Evolutionary conservation across 2,329 filamentous ascomycete genomes (phyloP), one percentile per base, ranked within the genome.

Genomic region (Fusarium avenaceum): DNA sequence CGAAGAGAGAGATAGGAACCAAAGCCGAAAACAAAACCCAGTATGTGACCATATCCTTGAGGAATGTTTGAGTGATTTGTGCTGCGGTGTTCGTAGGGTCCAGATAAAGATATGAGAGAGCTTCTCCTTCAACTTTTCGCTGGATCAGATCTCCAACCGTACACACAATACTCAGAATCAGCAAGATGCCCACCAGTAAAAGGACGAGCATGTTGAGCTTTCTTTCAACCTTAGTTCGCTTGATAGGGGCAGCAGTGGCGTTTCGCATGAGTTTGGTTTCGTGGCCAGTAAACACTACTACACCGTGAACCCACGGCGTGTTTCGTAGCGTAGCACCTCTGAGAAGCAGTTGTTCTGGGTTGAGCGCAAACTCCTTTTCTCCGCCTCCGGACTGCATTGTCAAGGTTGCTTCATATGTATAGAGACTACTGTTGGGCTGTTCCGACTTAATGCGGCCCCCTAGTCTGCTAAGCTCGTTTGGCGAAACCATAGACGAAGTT

Each of bases 201-300:
- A 99, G 83, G 75, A 99, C 97, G 65, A 98, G 92, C 74, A 90
- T 88, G 79, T 99, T 99, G 71, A 99, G 91, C 83, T 96, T 92
- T 66, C 90, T 89, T 80, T 99, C 96, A 8, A 99, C 95, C 72
- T 94, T 95, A 35, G 96, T 99, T 57, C 95, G 92, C 83, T 99
- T 99, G 82, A 99, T 99, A 7, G 96, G 96, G 2, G 96, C 92
- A 6, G 95, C 95, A 4, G 95, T 99, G 19, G 96, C 96, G 77
- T 99, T 99, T 72, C 96, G 90, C 96, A 99, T 98, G 67, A 99
- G 86, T 81, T 99, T 99, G 8, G 96, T 98, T 82, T 99, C 96
- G 80, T 99, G 96, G 51, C 96, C 96, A 13, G 80, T 82, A 75
- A 98, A 99, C 17, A 99, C 95, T 55, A 99, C 96, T 19, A 97